phyloP scores from a whole-genome alignment of 2,329 filamentous ascomycete genomes.

The Pestalotiopsis fici region DNA sequence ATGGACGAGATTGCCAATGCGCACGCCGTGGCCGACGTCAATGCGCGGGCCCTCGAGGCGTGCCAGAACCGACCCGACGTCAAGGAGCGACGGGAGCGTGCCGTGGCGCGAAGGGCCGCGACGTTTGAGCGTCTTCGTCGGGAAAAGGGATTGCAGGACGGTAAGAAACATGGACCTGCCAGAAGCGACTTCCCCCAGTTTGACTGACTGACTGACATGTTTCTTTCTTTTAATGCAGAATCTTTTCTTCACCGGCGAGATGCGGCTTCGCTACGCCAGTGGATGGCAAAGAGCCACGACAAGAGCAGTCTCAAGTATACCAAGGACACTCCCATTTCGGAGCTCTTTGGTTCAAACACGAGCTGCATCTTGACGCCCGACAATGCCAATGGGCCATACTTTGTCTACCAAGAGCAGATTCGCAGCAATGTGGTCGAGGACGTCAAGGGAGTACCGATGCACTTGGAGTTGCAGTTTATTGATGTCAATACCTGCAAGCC shows the following conservation, averaged over 20 bases:
- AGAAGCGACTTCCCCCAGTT: neutral
- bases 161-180: slow-evolving; percentile 15
- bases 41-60: slow-evolving; percentile 33
- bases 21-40: slow-evolving; percentile 28
- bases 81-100: slow-evolving; percentile 37
- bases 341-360: slow-evolving; percentile 41
- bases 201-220: neutral
- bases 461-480: slow-evolving; percentile 45
- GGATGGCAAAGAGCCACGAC: slow-evolving; percentile 38
- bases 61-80: slow-evolving; percentile 38
- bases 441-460: slow-evolving; percentile 37
- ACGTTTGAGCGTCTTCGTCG: slow-evolving; percentile 37
- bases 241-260: slow-evolving; percentile 32
- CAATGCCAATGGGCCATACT: slow-evolving; percentile 45
- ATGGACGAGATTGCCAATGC: slow-evolving; percentile 25
- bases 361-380: slow-evolving; percentile 43
- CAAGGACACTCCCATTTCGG: slow-evolving; percentile 27
- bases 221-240: neutral
- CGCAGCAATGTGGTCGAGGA: slow-evolving; percentile 40
- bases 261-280: slow-evolving; percentile 35
- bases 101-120: slow-evolving; percentile 37
- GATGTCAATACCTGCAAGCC: slow-evolving; percentile 45
- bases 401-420: slow-evolving; percentile 42
- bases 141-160: slow-evolving; percentile 27
- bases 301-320: slow-evolving; percentile 33